A percentile compares a stretch with the other conserved stretches of the same genome.
Evolutionary conservation across 108 stramenopile genomes (phyloP).

Genomic region (Nitzschia sp.): DNA sequence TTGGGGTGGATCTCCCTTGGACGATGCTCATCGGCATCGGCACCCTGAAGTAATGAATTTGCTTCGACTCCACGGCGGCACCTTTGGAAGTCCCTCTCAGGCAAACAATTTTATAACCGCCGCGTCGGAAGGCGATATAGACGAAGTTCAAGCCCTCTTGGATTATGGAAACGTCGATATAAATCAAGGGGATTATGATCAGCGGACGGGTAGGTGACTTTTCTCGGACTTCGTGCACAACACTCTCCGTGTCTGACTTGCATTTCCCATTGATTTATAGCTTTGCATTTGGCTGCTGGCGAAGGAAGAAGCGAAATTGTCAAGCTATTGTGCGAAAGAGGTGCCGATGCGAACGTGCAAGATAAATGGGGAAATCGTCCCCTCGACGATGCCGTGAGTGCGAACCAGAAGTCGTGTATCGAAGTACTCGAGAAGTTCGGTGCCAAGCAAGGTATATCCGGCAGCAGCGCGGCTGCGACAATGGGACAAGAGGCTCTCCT

Average conservation of each 20-base stretch:
- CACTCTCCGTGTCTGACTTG: too few relatives aligned
- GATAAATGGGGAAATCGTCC: constrained; percentile 83
- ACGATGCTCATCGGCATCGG: constrained; percentile 74
- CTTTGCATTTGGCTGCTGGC: constrained; percentile 73
- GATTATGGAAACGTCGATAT: constrained; percentile 51
- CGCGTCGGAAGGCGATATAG: constrained; percentile 64
- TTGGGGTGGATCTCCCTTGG: constrained; percentile 72
- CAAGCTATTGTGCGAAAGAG: constrained; percentile 49
- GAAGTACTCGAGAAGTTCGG: constrained; percentile 48
- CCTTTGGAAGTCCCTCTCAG: constrained; percentile 56
- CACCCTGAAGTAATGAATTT: constrained; percentile 53
- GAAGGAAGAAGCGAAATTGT: constrained; percentile 65
- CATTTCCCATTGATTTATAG: too few relatives aligned
- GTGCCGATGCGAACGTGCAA: constrained; percentile 67
- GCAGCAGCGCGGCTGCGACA: constrained; percentile 4
- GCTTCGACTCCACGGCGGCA: constrained; percentile 47
- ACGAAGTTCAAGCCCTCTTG: constrained; percentile 57
- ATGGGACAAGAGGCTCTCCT: constrained; percentile 43
- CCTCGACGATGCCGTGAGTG: constrained; percentile 62
- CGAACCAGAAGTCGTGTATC: constrained; percentile 34
- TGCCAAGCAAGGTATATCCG: constrained; percentile 20
- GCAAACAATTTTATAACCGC: constrained; percentile 61
- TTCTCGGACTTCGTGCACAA: too few relatives aligned
- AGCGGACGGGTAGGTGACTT: too few relatives aligned
- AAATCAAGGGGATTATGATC: constrained; percentile 75